Conservation (phyloP, 2,329 filamentous ascomycete genomes). For the Penicillium carneum region DNA sequence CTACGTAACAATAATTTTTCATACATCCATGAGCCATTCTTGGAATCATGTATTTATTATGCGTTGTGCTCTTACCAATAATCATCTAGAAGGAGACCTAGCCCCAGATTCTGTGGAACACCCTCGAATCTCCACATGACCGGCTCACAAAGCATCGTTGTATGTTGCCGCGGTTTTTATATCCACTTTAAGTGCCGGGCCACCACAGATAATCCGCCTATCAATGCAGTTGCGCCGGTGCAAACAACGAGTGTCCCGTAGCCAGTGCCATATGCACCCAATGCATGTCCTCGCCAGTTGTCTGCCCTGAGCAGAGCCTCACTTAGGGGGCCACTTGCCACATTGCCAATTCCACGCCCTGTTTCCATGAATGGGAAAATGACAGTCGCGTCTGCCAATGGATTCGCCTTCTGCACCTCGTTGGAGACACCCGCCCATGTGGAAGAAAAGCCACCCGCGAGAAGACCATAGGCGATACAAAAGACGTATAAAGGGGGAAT, state of each 20-base stretch:
- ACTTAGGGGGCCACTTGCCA: conserved; percentile 33
- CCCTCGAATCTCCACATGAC: not conserved
- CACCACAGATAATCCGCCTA: conserved; percentile 29
- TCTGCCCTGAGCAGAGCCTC: conserved; percentile 30
- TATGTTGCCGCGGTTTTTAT: not conserved
- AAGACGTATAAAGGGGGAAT: conserved; percentile 30
- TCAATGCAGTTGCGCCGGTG: conserved; percentile 30
- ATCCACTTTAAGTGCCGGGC: conserved; percentile 28
- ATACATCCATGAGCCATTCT: not conserved
- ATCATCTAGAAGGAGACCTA: not conserved
- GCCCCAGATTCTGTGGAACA: too few species aligned
- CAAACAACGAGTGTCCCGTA: conserved; percentile 32
- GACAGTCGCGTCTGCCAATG: conserved; percentile 28
- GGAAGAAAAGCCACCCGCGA: conserved; percentile 33
- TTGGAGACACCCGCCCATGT: conserved; percentile 34
- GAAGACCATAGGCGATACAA: conserved; percentile 30
- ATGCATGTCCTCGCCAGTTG: conserved; percentile 21
- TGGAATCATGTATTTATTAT: not conserved
- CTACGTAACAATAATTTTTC: not conserved
- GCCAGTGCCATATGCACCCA: conserved; percentile 31
- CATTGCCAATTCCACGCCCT: conserved; percentile 33
- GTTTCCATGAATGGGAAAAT: conserved; percentile 37
- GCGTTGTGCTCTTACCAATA: not conserved
- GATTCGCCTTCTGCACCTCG: conserved; percentile 29
- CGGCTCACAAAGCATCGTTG: not conserved